Conservation (phyloP, 352 stramenopile genomes). For the Aphanomyces stellatus region DNA sequence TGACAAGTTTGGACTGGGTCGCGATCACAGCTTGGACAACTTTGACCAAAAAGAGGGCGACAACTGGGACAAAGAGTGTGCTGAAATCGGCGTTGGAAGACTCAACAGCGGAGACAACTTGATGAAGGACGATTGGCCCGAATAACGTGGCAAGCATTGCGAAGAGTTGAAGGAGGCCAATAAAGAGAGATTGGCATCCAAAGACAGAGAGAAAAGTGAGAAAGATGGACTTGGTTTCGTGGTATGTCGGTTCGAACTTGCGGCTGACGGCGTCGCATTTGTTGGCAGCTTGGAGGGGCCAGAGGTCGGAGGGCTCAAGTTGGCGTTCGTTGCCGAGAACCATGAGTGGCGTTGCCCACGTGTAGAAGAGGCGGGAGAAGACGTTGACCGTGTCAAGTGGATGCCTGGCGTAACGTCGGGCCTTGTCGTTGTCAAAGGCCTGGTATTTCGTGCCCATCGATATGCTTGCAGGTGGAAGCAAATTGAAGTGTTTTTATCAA, state of each 20-base stretch:
- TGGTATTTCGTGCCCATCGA: neutral
- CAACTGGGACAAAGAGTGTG: neutral
- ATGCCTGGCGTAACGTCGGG: neutral
- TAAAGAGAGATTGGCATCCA: conserved; percentile 6
- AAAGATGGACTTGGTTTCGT: conserved; percentile 10
- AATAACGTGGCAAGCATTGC: neutral
- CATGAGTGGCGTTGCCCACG: conserved; percentile 11
- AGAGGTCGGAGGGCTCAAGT: conserved; percentile 7
- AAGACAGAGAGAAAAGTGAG: conserved; percentile 5
- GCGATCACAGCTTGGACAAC: too few relatives aligned
- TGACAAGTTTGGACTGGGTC: too few relatives aligned
- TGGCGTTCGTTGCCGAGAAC: neutral
- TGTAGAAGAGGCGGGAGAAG: conserved; percentile 12
- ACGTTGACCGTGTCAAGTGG: neutral
- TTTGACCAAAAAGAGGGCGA: too few relatives aligned
- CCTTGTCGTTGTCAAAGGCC: neutral
- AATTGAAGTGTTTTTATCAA: too few relatives aligned
- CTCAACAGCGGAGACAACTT: neutral
- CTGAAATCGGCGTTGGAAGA: neutral
- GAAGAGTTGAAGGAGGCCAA: conserved; percentile 6
- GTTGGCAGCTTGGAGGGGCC: conserved; percentile 5
- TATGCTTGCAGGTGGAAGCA: too few relatives aligned
- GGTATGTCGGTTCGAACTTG: conserved; percentile 12
- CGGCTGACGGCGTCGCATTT: neutral
- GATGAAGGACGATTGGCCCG: neutral